Percentiles rank a stretch among this genome's conserved stretches.
Conservation (phyloP, 2,329 filamentous ascomycete genomes). For the Coniella vitis region DNA sequence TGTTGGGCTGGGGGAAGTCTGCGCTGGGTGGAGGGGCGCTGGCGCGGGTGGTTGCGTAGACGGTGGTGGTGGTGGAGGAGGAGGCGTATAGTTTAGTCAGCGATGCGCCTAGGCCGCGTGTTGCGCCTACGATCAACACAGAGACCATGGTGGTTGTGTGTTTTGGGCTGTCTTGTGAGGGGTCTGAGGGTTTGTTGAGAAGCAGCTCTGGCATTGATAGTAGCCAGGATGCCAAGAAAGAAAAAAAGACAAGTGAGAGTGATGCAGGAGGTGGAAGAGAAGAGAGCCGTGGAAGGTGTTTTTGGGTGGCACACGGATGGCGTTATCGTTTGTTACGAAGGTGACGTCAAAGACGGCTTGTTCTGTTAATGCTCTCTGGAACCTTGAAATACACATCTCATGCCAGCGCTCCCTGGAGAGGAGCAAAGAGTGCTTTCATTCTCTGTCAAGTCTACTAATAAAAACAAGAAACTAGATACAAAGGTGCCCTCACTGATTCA, state of each 20-base stretch:
- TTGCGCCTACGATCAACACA: conserved; percentile 60
- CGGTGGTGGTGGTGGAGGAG: conserved; percentile 33
- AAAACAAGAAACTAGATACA: neutral
- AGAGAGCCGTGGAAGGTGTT: too few species aligned
- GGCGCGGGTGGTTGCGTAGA: conserved; percentile 43
- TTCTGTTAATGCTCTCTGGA: too few species aligned
- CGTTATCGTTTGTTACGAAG: too few species aligned
- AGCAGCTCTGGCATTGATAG: neutral
- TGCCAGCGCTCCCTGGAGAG: too few species aligned
- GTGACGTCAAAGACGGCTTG: conserved; percentile 15
- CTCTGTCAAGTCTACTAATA: neutral
- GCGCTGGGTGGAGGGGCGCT: conserved; percentile 28
- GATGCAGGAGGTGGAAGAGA: neutral
- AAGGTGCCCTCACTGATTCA: conserved; percentile 26
- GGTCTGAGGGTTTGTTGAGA: neutral
- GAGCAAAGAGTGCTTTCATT: too few species aligned
- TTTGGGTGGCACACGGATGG: too few species aligned
- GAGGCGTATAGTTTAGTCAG: conserved; percentile 52
- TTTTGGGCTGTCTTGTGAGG: too few species aligned
- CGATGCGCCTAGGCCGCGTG: conserved; percentile 59
- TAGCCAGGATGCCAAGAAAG: neutral
- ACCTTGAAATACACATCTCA: too few species aligned
- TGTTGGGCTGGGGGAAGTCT: conserved; percentile 30
- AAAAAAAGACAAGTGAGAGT: neutral
- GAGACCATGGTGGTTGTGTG: conserved; percentile 31